Base-by-base conservation (phyloP, 108 stramenopile species). In the Pelagomonas calceolata region DNA sequence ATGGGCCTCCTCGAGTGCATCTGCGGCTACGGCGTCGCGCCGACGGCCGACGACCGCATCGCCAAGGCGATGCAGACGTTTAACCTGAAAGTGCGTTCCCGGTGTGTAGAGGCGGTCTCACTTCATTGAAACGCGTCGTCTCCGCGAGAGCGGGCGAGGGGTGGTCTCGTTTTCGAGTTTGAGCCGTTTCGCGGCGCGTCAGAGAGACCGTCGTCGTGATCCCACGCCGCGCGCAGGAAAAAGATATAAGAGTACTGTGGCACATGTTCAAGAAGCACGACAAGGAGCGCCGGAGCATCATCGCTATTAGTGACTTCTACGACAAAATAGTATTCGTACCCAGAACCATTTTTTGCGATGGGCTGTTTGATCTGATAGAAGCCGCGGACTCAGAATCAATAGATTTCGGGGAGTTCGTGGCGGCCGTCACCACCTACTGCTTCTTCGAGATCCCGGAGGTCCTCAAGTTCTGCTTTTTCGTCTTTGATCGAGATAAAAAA, bases 391-490 rank as follows among this genome's bases (percentile, higher is more conserved):
- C 36, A 32, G 71, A 64, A 1, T 26, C 32, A 18, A 30, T 72
- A 0, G 71, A 72, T 34, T 72, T 72, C 15, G 71, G 64, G 17
- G 71, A 36, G 21, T 72, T 72, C 65, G 30, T 65, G 32, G 26
- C 34, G 16, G 64, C 34, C 15, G 4, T 72, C 32, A 37, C 36
- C 4, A 72, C 71, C 36, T 72, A 36, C 65, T 64, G 60, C 32
- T 35, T 72, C 65, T 72, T 72, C 35, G 71, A 64, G 26, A 33
- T 65, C 31, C 34, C 30, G 14, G 71, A 72, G 3, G 39, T 72
- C n/a, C 65, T 72, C 16, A 0, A 66, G 37, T 72, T 39, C 36
- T 72, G 71, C 65, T 72, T 72, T 30, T 72, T 33, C 36, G 71
- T 64, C 30, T 66, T 72, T 21, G 71, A 72, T 26, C 64, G 65